Evolutionary conservation across 169 alveolate genomes (phyloP).

Genomic region (Plasmodium vinckei): DNA sequence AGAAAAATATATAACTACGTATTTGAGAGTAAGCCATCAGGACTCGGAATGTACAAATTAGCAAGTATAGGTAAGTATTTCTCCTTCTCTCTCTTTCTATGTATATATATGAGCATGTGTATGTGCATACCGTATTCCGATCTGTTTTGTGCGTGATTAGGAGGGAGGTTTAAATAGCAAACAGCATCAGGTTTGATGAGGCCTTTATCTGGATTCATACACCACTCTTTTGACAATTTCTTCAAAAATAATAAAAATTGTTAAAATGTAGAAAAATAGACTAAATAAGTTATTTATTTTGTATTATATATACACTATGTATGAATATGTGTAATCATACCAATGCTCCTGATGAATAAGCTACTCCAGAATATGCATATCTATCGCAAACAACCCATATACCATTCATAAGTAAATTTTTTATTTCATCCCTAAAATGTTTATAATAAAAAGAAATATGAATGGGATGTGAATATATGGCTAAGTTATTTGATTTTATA

Average conservation of each 20-base stretch:
- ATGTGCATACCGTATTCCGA: constrained; percentile 56
- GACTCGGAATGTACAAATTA: neutral
- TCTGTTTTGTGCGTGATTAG: constrained; percentile 62
- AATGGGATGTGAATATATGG: neutral
- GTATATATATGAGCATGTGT: neutral
- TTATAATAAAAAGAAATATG: neutral
- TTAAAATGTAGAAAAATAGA: neutral
- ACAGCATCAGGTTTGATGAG: constrained; percentile 74
- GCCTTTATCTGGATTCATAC: constrained; percentile 75
- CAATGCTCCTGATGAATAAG: constrained; percentile 95
- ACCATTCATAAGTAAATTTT: constrained; percentile 85
- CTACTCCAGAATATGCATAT: constrained; percentile 96
- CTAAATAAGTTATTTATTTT: neutral
- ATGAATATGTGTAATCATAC: constrained; percentile 20
- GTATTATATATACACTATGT: neutral
- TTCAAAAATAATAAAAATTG: neutral
- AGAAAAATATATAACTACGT: neutral
- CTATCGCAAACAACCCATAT: constrained; percentile 92
- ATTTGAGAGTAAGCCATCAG: neutral
- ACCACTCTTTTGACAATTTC: constrained; percentile 56
- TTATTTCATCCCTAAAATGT: constrained; percentile 82
- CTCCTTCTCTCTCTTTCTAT: too few species aligned
- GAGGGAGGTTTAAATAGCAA: constrained; percentile 62
- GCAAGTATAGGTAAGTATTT: neutral
- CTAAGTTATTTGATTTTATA: neutral